Conservation (phyloP, 2,329 filamentous ascomycete species). For the Aspergillus ochraceus region DNA sequence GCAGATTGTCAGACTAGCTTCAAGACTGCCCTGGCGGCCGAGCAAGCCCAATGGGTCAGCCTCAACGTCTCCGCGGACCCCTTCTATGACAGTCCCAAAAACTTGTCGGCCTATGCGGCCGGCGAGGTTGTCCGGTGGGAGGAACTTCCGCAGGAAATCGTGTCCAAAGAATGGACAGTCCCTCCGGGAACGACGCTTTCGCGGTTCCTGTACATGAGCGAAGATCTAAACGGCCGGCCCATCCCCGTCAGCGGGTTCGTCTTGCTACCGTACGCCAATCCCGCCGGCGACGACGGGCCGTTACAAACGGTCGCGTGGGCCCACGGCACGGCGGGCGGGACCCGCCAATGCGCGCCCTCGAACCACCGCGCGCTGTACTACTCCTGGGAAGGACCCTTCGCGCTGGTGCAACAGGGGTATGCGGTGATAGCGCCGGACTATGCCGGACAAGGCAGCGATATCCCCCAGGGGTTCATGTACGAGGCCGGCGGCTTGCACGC, state of each 20-base stretch:
- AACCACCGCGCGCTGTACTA: neutral
- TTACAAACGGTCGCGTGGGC: neutral
- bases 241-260: neutral
- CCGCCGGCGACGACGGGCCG: neutral
- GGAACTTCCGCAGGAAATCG: neutral
- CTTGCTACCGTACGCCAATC: neutral
- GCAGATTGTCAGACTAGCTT: neutral
- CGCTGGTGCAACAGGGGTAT: slow-evolving; percentile 3
- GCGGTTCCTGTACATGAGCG: neutral
- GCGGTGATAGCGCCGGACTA: slow-evolving; percentile 7
- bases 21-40: neutral
- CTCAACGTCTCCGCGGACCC: neutral
- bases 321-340: neutral
- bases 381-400: neutral
- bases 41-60: neutral
- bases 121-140: neutral
- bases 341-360: neutral
- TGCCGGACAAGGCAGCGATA: slow-evolving; percentile 5
- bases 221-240: neutral
- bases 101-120: neutral
- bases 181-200: neutral
- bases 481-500: neutral
- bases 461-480: slow-evolving; percentile 3
- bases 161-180: neutral
- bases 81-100: neutral